Percentiles rank a stretch among this genome's conserved stretches.
These are phyloP conservation scores for Trichoderma guizhouense DNA, from an alignment of 2,329 filamentous ascomycete genomes.

Conservation along the genomic window DNA sequence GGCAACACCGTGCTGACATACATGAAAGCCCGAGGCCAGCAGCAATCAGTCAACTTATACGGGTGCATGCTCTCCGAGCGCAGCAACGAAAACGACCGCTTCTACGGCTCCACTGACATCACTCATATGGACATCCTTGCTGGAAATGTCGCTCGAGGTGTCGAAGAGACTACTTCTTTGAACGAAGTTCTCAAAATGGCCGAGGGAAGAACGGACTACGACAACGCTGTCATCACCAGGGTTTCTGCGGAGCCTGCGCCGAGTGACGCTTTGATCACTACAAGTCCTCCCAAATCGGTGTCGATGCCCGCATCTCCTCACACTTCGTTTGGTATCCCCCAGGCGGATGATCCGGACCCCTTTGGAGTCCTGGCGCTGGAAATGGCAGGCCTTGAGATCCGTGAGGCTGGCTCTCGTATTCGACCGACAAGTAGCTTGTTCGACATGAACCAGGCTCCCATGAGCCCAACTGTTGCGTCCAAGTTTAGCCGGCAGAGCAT, in stretches of 20 bases:
- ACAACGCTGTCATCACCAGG: slow-evolving; percentile 62
- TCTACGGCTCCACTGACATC: slow-evolving; percentile 48
- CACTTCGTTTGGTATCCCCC: slow-evolving; percentile 72
- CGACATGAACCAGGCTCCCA: slow-evolving; percentile 73
- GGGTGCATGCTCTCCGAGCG: slow-evolving; percentile 57
- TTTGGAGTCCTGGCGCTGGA: slow-evolving; percentile 90
- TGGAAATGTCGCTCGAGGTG: slow-evolving; percentile 52
- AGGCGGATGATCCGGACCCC: slow-evolving; percentile 79
- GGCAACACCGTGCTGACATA: slow-evolving; percentile 56
- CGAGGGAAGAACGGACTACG: slow-evolving; percentile 75
- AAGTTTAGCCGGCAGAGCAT: slow-evolving; percentile 63
- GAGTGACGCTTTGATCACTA: slow-evolving; percentile 63
- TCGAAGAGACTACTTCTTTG: slow-evolving; percentile 56
- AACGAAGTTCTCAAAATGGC: slow-evolving; percentile 84
- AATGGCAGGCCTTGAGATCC: slow-evolving; percentile 82
- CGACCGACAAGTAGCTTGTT: slow-evolving; percentile 77
- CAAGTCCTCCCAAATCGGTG: slow-evolving; percentile 29
- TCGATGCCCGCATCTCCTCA: slow-evolving; percentile 37
- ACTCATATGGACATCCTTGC: slow-evolving; percentile 56
- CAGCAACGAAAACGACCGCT: slow-evolving; percentile 57
- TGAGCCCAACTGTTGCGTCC: slow-evolving; percentile 63
- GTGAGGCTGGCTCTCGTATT: slow-evolving; percentile 72
- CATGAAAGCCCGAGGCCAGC: slow-evolving; percentile 55
- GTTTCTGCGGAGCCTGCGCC: slow-evolving; percentile 67
- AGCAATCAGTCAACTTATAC: slow-evolving; percentile 52